phyloP scores from a whole-genome alignment of 129 eudicot species.

The Pseudognaphalium luteoalbum region DNA sequence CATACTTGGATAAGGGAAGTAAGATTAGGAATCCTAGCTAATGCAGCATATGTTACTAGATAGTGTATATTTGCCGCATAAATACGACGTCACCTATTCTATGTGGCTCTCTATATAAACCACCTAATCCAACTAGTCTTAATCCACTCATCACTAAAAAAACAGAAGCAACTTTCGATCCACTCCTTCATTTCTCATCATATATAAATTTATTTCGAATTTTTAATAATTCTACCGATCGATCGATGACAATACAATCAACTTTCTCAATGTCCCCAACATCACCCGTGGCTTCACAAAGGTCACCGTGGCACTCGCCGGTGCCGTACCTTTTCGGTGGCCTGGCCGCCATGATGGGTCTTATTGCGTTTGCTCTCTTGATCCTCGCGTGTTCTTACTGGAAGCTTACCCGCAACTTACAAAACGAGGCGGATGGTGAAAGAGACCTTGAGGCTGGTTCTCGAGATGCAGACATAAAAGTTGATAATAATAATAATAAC shows the following conservation, averaged over 20 bases:
- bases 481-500: background rate
- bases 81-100: background rate
- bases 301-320: constrained; percentile 53
- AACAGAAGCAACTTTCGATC: background rate
- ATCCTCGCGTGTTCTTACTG: constrained; percentile 58
- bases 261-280: background rate
- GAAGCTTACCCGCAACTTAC: constrained; percentile 39
- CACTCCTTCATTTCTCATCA: background rate
- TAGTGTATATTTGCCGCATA: constrained; percentile 29
- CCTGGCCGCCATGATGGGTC: constrained; percentile 51
- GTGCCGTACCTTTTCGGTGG: constrained; percentile 59
- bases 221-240: too few species aligned
- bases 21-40: too few species aligned
- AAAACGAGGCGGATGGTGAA: background rate
- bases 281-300: constrained; percentile 12
- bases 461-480: constrained; percentile 6
- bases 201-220: background rate
- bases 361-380: constrained; percentile 49
- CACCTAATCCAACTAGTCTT: constrained; percentile 13
- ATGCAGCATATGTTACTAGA: background rate
- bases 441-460: constrained; percentile 33
- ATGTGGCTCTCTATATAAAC: constrained; percentile 17
- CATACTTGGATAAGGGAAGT: too few species aligned
- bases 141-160: constrained; percentile 19
- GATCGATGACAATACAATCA: background rate